These are phyloP conservation scores for Scleroderma bovista DNA, from an alignment of 768 basidiomycete species.

Conservation along the genomic window DNA sequence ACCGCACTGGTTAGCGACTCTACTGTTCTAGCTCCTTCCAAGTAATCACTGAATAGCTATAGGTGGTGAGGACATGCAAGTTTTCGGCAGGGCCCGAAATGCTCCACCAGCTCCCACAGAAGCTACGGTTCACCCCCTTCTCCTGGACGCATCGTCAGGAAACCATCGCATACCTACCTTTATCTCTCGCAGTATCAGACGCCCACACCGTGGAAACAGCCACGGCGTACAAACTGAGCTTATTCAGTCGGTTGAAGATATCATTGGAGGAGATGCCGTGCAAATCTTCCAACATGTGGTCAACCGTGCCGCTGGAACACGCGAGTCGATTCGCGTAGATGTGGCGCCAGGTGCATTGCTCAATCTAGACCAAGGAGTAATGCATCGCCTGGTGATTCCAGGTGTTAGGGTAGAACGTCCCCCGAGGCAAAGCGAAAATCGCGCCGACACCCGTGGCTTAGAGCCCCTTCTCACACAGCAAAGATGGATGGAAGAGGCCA, in stretches of 20 bases:
- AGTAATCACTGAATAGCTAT: background rate
- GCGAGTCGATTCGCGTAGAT: constrained; percentile 74
- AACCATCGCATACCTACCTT: constrained; percentile 40
- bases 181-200: constrained; percentile 46
- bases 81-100: constrained; percentile 61
- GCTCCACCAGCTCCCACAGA: constrained; percentile 51
- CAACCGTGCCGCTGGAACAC: constrained; percentile 47
- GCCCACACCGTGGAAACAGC: constrained; percentile 50
- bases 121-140: constrained; percentile 74
- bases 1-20: constrained; percentile 29
- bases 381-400: constrained; percentile 44
- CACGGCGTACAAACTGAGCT: constrained; percentile 49
- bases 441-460: constrained; percentile 43
- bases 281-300: constrained; percentile 84
- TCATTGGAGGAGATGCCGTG: constrained; percentile 75
- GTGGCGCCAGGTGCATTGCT: constrained; percentile 61
- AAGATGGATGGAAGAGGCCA: constrained; percentile 87
- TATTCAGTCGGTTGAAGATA: constrained; percentile 72
- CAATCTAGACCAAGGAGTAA: constrained; percentile 51
- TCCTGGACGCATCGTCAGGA: constrained; percentile 55
- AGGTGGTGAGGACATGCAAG: constrained; percentile 51
- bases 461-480: constrained; percentile 78
- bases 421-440: constrained; percentile 43
- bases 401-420: constrained; percentile 59
- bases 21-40: background rate